Evolutionary conservation across 768 basidiomycete genomes (phyloP).

Genomic region (Dictyophora rubrovolvata): DNA sequence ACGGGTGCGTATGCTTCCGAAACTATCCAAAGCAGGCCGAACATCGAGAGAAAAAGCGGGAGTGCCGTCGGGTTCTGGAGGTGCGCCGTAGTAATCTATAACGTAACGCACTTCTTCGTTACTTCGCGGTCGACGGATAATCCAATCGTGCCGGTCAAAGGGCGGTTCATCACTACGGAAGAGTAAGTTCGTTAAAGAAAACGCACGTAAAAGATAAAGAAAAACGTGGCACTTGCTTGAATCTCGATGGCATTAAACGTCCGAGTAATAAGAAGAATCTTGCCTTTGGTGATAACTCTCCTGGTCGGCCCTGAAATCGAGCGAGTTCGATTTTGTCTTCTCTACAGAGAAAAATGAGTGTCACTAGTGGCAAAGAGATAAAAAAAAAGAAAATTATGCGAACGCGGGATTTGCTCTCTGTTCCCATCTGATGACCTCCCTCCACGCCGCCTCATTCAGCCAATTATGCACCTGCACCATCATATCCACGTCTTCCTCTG

Average conservation of each 20-base stretch:
- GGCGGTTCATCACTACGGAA: constrained; percentile 71
- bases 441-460: constrained; percentile 94
- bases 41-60: constrained; percentile 96
- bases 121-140: constrained; percentile 69
- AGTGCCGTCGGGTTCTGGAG: constrained; percentile 78
- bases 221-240: constrained; percentile 53
- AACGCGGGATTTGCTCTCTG: constrained; percentile 47
- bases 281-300: constrained; percentile 92
- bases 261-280: constrained; percentile 78
- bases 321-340: constrained; percentile 65
- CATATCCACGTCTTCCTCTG: constrained; percentile 88
- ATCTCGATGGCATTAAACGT: constrained; percentile 78
- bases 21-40: constrained; percentile 83
- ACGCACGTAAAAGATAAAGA: neutral
- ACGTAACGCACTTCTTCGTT: constrained; percentile 88
- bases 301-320: constrained; percentile 81
- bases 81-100: constrained; percentile 97
- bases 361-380: neutral
- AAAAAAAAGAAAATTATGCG: constrained; percentile 18
- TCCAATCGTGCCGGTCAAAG: constrained; percentile 98
- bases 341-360: constrained; percentile 25
- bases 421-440: constrained; percentile 92
- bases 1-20: constrained; percentile 65
- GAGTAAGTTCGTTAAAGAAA: neutral
- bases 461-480: constrained; percentile 99